Percentiles rank a stretch among this genome's conserved stretches.
Evolutionary conservation across 1,284 basidiomycete species (phyloP).

Genomic region (Austroboletus novae-zelandiae): DNA sequence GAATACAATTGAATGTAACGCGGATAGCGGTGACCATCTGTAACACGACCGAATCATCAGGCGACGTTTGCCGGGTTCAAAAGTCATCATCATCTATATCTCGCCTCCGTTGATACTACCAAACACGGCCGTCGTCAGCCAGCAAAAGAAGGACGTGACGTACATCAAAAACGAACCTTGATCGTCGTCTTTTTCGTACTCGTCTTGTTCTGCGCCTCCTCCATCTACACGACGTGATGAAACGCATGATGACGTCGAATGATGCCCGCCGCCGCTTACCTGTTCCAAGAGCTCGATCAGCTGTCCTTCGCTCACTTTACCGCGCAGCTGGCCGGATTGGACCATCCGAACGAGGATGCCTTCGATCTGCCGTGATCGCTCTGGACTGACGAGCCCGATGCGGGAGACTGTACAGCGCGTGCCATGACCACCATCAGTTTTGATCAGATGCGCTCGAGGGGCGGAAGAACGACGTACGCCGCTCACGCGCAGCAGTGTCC

Average conservation of each 20-base stretch:
- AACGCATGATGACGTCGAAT: not conserved
- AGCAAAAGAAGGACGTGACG: not conserved
- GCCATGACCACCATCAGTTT: no score
- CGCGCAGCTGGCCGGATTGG: constrained; percentile 87
- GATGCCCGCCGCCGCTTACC: constrained; percentile 49
- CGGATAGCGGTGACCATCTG: not conserved
- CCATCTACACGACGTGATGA: constrained; percentile 47
- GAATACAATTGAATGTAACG: not conserved
- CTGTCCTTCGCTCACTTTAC: constrained; percentile 84
- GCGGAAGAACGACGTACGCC: constrained; percentile 61
- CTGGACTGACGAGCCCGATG: constrained; percentile 90
- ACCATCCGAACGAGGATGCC: constrained; percentile 87
- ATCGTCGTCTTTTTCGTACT: constrained; percentile 62
- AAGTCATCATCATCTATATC: constrained; percentile 73
- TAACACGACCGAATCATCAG: not conserved
- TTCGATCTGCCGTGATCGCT: constrained; percentile 86
- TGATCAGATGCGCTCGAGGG: no score
- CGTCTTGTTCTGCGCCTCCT: constrained; percentile 57
- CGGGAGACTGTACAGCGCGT: constrained; percentile 63
- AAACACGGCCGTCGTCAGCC: not conserved
- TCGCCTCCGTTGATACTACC: constrained; percentile 70
- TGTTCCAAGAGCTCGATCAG: constrained; percentile 92
- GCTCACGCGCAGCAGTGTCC: constrained; percentile 84
- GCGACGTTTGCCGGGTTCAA: constrained; percentile 31
- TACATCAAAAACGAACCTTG: constrained; percentile 43